Percentiles rank a stretch among this genome's conserved stretches.
phyloP scores from a whole-genome alignment of 1,284 basidiomycete genomes.

The Cutaneotrichosporon sp. region DNA sequence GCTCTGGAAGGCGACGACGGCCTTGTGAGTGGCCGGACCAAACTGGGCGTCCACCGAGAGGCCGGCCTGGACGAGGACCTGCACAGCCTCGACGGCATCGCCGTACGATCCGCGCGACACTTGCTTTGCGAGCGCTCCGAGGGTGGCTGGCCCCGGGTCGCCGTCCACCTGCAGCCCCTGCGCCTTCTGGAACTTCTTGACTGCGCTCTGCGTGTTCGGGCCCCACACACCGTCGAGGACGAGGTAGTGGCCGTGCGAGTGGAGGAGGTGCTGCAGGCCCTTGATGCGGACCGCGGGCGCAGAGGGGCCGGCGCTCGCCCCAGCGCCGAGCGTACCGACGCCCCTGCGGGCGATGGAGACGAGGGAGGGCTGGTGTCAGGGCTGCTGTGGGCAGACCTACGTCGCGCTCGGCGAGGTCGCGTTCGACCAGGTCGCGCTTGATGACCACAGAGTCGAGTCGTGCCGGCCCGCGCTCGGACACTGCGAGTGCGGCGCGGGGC shows the following conservation, averaged over 20 bases:
- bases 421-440: no score
- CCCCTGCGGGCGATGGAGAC: no score
- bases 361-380: no score
- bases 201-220: constrained; percentile 5
- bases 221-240: constrained; percentile 15
- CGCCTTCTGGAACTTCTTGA: constrained; percentile 2
- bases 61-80: constrained; percentile 7
- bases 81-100: constrained; percentile 8
- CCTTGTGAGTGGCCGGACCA: constrained; percentile 5
- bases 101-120: constrained; percentile 2
- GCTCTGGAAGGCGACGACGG: constrained; percentile 7
- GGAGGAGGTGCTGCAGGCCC: constrained; percentile 16
- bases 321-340: constrained; percentile 6
- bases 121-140: constrained; percentile 9
- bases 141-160: constrained; percentile 10
- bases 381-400: no score
- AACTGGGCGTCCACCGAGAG: constrained; percentile 14
- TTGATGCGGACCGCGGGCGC: constrained; percentile 3
- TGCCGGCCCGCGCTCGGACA: no score
- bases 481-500: no score
- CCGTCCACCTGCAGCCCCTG: constrained; percentile 9
- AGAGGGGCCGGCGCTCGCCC: constrained; percentile 6
- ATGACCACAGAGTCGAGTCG: no score
- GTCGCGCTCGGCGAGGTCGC: no score
- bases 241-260: background rate